Evolutionary conservation across 208 protist genomes (phyloP), one percentile per base, ranked within the genome.

Genomic region (Leishmania gerbilli): DNA sequence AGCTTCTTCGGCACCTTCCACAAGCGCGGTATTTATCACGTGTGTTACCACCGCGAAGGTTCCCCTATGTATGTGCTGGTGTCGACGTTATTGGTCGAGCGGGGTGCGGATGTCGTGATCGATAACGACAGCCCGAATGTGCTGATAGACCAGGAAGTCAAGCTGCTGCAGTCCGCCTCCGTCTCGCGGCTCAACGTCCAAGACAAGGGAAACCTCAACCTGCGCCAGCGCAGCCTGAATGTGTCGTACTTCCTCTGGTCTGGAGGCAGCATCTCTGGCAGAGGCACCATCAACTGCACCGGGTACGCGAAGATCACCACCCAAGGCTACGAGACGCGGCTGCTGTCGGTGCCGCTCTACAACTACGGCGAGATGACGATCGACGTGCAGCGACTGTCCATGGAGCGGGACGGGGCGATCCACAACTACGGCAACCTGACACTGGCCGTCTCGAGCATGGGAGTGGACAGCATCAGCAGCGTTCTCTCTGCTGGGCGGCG

Each of bases 351-450:
- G 71, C 81, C 89, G 51, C 86, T 96, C 55, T 84, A 89, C 77
- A 96, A 96, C 87, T 94, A 92, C 77, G 92, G 90, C 71, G 90
- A 93, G 34, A 94, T 96, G 89, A 90, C 87, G n/a, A 93, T 96
- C 47, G 92, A 94, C 84, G 88, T 93, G 69, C 90, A 92, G 79
- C 89, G 90, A 24, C 86, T 96, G 27, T 79, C 81, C 51, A 55
- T 96, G 42, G 88, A 92, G 72, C 84, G 83, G 24, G 88, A 92
- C 5, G 92, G 92, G 3, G 87, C 84, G 37, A 91, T 96, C 60
- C 88, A 96, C 84, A 96, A 96, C 77, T 94, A 91, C 74, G 92
- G 92, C 68, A 93, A 93, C 79, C 84, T 96, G 31, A 94, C 90
- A 34, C 85, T 95, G 55, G 84, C 81, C 71, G 85, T 95, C 56